phyloP scores from a whole-genome alignment of 768 basidiomycete species.

The Xerocomus spinulosus region DNA sequence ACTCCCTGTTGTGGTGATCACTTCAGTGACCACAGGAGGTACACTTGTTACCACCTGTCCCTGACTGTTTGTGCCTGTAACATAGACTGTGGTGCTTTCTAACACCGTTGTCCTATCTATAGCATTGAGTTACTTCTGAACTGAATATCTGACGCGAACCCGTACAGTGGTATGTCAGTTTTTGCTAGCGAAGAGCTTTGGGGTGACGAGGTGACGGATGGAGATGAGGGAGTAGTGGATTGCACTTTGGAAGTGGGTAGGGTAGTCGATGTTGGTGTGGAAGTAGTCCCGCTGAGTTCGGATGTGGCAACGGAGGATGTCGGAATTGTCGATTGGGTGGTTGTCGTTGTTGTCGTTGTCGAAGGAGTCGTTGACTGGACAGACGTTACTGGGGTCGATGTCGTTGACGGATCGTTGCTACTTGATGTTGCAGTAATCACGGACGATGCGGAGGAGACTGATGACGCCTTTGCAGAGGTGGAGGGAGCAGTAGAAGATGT shows the following conservation, averaged over 20 bases:
- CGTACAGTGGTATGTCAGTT: slow-evolving; percentile 20
- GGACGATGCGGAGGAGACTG: slow-evolving; percentile 12
- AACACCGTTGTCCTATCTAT: slow-evolving; percentile 47
- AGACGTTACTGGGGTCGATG: slow-evolving; percentile 18
- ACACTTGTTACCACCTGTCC: slow-evolving; percentile 48
- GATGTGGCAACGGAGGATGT: slow-evolving; percentile 10
- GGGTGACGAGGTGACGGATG: slow-evolving; percentile 4
- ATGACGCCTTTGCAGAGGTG: slow-evolving; percentile 5
- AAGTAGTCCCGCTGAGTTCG: not conserved
- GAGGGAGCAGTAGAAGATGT: slow-evolving; percentile 4
- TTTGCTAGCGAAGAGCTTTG: slow-evolving; percentile 3
- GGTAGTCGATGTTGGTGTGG: slow-evolving; percentile 16
- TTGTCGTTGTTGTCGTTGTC: slow-evolving; percentile 9
- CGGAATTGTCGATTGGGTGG: slow-evolving; percentile 9
- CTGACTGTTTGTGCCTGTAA: slow-evolving; percentile 56
- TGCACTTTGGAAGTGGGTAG: slow-evolving; percentile 13
- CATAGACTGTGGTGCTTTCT: slow-evolving; percentile 43
- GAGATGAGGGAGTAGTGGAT: slow-evolving; percentile 6
- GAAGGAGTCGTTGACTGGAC: slow-evolving; percentile 18
- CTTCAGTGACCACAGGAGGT: slow-evolving; percentile 55
- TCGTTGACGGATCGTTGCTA: slow-evolving; percentile 14
- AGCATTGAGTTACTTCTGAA: slow-evolving; percentile 9
- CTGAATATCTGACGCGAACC: slow-evolving; percentile 15
- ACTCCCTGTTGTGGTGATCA: slow-evolving; percentile 49
- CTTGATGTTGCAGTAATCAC: slow-evolving; percentile 15